Evolutionary conservation across 106 monocot genomes (phyloP).

Genomic region (Platanthera zijinensis): DNA sequence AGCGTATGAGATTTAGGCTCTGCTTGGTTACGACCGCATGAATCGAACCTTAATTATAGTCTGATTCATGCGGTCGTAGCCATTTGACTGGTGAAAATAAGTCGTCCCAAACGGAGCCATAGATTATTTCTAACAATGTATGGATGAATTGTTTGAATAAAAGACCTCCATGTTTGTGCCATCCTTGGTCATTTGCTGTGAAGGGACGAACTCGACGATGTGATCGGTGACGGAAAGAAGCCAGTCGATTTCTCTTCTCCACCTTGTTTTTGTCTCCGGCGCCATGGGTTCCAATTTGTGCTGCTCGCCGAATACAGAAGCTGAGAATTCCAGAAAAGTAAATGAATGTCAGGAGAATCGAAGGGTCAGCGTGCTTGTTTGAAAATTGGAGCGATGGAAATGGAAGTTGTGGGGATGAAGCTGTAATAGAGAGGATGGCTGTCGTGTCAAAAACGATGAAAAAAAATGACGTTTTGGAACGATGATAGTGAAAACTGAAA

Average conservation of each 20-base stretch:
- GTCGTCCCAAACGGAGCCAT: too few relatives aligned
- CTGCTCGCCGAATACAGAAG: constrained; percentile 79
- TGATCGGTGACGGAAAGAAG: constrained; percentile 79
- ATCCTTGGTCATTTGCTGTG: constrained; percentile 47
- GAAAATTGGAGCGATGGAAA: too few relatives aligned
- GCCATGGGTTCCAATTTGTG: constrained; percentile 71
- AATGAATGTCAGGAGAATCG: not conserved
- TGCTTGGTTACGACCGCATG: too few relatives aligned
- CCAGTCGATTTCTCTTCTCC: constrained; percentile 77
- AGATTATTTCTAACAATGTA: not conserved
- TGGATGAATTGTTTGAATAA: not conserved
- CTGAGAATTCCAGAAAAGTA: constrained; percentile 14
- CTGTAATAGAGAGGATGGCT: too few relatives aligned
- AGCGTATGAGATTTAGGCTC: too few relatives aligned
- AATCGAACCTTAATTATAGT: too few relatives aligned
- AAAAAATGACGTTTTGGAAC: too few relatives aligned
- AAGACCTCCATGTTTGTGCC: constrained; percentile 67
- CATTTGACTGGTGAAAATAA: too few relatives aligned
- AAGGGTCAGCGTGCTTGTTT: not conserved
- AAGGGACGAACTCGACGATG: constrained; percentile 75
- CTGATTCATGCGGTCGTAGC: too few relatives aligned
- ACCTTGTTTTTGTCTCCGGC: constrained; percentile 51
- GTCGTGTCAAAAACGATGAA: too few relatives aligned
- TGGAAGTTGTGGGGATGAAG: too few relatives aligned
- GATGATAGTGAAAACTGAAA: too few relatives aligned